Percentiles rank a stretch among this genome's conserved stretches.
These are phyloP conservation scores for Penicillium taxi DNA, from an alignment of 495 filamentous ascomycete species.

Conservation along the genomic window DNA sequence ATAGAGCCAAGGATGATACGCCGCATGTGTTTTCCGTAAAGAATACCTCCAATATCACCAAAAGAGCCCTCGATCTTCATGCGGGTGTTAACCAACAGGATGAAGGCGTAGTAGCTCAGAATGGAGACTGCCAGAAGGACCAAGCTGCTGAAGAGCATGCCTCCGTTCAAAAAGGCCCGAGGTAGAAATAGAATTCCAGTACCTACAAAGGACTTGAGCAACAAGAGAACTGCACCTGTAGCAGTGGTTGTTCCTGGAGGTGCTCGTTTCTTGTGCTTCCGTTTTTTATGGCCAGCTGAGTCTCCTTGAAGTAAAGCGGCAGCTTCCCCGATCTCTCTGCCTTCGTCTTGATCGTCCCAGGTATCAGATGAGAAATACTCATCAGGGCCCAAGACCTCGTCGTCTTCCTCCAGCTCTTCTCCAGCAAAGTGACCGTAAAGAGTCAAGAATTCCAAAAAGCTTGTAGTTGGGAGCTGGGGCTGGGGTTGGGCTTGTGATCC, in stretches of 20 bases:
- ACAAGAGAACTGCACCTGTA: slow-evolving; percentile 65
- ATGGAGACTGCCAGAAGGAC: slow-evolving; percentile 76
- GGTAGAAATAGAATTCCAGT: slow-evolving; percentile 97
- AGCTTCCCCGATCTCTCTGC: slow-evolving; percentile 67
- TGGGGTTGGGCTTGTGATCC: slow-evolving; percentile 29
- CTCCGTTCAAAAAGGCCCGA: slow-evolving; percentile 86
- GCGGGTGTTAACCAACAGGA: slow-evolving; percentile 80
- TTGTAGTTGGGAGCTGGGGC: slow-evolving; percentile 70
- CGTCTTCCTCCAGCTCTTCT: slow-evolving; percentile 91
- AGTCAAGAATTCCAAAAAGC: slow-evolving; percentile 90
- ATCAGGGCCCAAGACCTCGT: slow-evolving; percentile 74
- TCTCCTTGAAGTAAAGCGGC: slow-evolving; percentile 71
- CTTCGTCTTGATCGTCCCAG: slow-evolving; percentile 53
- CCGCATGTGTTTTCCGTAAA: slow-evolving; percentile 90
- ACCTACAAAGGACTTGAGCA: slow-evolving; percentile 95
- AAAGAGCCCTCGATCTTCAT: slow-evolving; percentile 81
- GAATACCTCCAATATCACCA: slow-evolving; percentile 86
- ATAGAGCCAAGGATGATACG: slow-evolving; percentile 81
- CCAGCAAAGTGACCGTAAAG: slow-evolving; percentile 96
- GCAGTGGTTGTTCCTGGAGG: slow-evolving; percentile 63
- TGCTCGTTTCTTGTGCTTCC: slow-evolving; percentile 62
- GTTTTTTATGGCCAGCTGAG: slow-evolving; percentile 50
- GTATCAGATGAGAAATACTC: slow-evolving; percentile 74
- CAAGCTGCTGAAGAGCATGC: slow-evolving; percentile 92
- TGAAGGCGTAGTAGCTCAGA: slow-evolving; percentile 93